These are phyloP conservation scores for Amaranthus cruentus DNA, from an alignment of 148 eudicot genomes.

Conservation along the genomic window DNA sequence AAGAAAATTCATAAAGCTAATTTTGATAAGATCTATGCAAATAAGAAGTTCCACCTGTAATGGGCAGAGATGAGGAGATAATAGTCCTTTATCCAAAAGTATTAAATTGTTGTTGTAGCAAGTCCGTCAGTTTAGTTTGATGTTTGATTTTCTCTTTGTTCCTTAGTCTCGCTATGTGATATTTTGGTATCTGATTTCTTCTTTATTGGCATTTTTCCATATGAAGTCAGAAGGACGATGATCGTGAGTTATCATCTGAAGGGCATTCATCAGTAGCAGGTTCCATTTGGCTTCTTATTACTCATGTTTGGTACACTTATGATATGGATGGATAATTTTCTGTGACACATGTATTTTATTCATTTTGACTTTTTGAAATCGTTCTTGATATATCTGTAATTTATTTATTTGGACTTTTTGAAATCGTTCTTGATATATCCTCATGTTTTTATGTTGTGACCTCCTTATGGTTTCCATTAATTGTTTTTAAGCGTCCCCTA, in stretches of 20 bases:
- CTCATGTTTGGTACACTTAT: background rate
- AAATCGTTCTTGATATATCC: background rate
- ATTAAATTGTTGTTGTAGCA: background rate
- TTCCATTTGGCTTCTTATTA: slow-evolving; percentile 24
- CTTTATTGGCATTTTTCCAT: slow-evolving; percentile 6
- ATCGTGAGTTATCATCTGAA: slow-evolving; percentile 39
- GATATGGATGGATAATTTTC: background rate
- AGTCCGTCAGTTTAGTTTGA: background rate
- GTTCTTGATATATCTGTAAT: background rate
- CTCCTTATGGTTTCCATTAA: background rate
- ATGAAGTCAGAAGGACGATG: slow-evolving; percentile 58
- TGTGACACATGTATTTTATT: background rate
- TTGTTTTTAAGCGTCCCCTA: too few species aligned
- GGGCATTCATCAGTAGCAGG: slow-evolving; percentile 61
- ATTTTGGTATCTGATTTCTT: slow-evolving; percentile 12
- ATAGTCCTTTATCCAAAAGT: background rate
- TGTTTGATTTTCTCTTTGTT: background rate
- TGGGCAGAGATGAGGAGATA: background rate
- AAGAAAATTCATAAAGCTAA: background rate
- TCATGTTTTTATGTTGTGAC: background rate
- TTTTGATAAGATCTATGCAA: background rate
- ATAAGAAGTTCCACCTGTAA: too few species aligned
- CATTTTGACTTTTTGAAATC: background rate
- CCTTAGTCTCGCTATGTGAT: background rate
- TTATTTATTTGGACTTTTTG: background rate